These are phyloP conservation scores for Sphaceloma murrayae DNA, from an alignment of 2,329 filamentous ascomycete species.

Conservation along the genomic window DNA sequence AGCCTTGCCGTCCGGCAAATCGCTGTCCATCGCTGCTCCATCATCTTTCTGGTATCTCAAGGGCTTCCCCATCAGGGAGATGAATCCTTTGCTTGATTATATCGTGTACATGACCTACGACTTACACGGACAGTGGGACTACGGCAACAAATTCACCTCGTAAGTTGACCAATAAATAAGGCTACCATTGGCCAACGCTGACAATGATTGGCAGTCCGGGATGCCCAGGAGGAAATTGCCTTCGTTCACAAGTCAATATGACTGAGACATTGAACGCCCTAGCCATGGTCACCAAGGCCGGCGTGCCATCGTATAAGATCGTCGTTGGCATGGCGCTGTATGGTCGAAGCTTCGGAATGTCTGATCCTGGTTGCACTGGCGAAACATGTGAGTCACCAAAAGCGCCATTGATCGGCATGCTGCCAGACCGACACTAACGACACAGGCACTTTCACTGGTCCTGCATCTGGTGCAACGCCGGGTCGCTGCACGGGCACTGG, in stretches of 20 bases:
- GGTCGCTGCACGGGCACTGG: constrained; percentile 27
- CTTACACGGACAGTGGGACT: constrained; percentile 36
- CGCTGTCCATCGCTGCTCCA: constrained; percentile 25
- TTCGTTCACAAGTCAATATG: constrained; percentile 31
- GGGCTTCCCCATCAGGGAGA: constrained; percentile 23
- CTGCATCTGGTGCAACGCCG: constrained; percentile 2
- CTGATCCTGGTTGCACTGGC: constrained; percentile 22
- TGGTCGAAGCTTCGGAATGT: constrained; percentile 35
- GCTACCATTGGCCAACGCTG: too few relatives aligned
- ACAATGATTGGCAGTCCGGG: too few relatives aligned
- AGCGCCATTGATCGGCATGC: not conserved
- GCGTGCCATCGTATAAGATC: constrained; percentile 26
- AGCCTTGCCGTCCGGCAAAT: constrained; percentile 18
- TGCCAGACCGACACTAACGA: too few relatives aligned
- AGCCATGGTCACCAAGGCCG: constrained; percentile 26
- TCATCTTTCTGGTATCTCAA: constrained; percentile 28
- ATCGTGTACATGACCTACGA: constrained; percentile 31
- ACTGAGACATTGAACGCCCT: constrained; percentile 31
- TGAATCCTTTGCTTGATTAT: constrained; percentile 24
- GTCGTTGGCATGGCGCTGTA: constrained; percentile 28
- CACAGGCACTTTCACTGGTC: too few relatives aligned
- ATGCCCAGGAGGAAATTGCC: constrained; percentile 6
- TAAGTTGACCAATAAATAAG: too few relatives aligned
- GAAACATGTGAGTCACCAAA: constrained; percentile 22
- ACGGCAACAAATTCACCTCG: constrained; percentile 28